Evolutionary conservation across 2,329 filamentous ascomycete species (phyloP).

Genomic region (Penicillium thymicola): DNA sequence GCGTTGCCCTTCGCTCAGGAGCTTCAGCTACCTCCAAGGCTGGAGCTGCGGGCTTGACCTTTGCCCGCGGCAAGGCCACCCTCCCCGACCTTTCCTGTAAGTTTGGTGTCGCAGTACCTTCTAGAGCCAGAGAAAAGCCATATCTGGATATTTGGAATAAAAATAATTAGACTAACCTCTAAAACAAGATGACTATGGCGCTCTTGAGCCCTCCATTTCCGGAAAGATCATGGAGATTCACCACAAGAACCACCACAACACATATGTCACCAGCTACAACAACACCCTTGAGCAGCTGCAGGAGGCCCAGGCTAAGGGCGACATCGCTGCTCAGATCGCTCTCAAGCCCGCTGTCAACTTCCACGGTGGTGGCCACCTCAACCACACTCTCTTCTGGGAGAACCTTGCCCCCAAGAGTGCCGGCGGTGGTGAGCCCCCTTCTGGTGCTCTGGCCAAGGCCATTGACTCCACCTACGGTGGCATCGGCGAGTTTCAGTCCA

Average conservation of each 20-base stretch:
- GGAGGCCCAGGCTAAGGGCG: slow-evolving; percentile 53
- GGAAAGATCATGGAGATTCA: slow-evolving; percentile 96
- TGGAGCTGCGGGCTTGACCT: slow-evolving; percentile 67
- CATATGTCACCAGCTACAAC: slow-evolving; percentile 89
- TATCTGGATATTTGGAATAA: not conserved
- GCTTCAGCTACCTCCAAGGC: slow-evolving; percentile 54
- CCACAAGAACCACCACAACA: slow-evolving; percentile 91
- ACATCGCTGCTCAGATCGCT: slow-evolving; percentile 57
- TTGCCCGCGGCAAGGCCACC: slow-evolving; percentile 83
- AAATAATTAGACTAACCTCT: not conserved
- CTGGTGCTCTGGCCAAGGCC: slow-evolving; percentile 54
- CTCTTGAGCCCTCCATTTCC: slow-evolving; percentile 79
- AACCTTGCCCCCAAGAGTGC: slow-evolving; percentile 61
- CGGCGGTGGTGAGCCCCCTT: slow-evolving; percentile 62
- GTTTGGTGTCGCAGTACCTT: slow-evolving; percentile 24
- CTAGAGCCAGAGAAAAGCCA: not conserved
- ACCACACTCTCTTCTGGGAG: slow-evolving; percentile 66
- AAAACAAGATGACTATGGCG: slow-evolving; percentile 82
- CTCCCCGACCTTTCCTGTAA: slow-evolving; percentile 82
- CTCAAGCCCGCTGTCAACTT: slow-evolving; percentile 63
- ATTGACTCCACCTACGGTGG: slow-evolving; percentile 60
- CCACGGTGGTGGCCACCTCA: slow-evolving; percentile 62
- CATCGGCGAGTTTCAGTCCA: slow-evolving; percentile 58
- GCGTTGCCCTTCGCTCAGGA: slow-evolving; percentile 67
- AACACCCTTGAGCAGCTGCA: slow-evolving; percentile 68